These are phyloP conservation scores for Raphanus sativus DNA, from an alignment of 345 rosid genomes.

Conservation along the genomic window DNA sequence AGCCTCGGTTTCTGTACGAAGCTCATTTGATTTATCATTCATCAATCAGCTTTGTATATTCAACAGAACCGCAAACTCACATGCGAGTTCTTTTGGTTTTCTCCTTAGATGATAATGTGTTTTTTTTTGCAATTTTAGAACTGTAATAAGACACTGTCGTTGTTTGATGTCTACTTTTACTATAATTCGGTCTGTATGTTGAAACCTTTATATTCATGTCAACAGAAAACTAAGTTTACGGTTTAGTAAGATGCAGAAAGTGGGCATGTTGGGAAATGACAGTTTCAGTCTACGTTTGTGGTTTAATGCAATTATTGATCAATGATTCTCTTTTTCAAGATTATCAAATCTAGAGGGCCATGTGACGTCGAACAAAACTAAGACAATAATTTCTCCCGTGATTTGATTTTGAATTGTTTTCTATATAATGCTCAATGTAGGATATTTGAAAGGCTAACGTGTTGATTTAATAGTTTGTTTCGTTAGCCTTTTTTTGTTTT, in stretches of 20 bases:
- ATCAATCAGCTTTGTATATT: conserved; percentile 20
- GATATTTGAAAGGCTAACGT: too few relatives aligned
- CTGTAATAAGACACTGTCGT: background rate
- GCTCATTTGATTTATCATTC: conserved; percentile 14
- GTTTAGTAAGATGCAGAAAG: background rate
- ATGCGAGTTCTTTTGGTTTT: conserved; percentile 1
- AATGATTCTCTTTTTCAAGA: too few relatives aligned
- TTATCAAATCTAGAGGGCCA: too few relatives aligned
- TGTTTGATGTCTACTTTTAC: conserved; percentile 1
- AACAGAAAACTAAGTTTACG: background rate
- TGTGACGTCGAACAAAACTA: too few relatives aligned
- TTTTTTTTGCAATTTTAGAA: background rate
- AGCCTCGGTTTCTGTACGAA: conserved; percentile 27
- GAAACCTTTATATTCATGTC: background rate
- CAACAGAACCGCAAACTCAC: background rate
- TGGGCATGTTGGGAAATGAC: conserved; percentile 10
- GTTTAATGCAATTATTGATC: too few relatives aligned
- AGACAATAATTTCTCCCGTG: too few relatives aligned
- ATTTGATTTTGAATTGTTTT: too few relatives aligned
- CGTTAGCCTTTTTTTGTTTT: too few relatives aligned
- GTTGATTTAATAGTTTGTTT: too few relatives aligned
- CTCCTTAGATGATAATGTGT: background rate
- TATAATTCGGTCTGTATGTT: background rate
- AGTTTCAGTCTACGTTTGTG: too few relatives aligned
- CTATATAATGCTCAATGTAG: too few relatives aligned